These are phyloP conservation scores for Podospora appendiculata DNA, from an alignment of 495 filamentous ascomycete species.

Conservation along the genomic window DNA sequence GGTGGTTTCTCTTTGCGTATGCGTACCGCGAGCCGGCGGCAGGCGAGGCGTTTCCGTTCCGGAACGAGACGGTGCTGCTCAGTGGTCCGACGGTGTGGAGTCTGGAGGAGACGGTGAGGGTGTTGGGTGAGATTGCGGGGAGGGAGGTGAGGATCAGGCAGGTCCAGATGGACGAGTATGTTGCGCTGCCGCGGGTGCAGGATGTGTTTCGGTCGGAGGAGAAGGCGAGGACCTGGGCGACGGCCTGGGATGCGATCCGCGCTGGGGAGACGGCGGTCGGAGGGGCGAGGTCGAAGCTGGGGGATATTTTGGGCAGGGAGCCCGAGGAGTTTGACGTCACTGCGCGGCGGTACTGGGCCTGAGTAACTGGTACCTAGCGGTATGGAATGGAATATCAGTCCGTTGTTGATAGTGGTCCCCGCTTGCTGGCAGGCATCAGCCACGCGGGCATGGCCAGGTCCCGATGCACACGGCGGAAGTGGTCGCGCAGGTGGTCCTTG, in stretches of 20 bases:
- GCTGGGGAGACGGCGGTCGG: conserved; percentile 31
- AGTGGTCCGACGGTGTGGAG: conserved; percentile 32
- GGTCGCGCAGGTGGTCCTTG: too few species aligned
- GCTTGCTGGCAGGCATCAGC: too few species aligned
- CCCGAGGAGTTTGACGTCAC: conserved; percentile 21
- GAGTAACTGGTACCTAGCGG: too few species aligned
- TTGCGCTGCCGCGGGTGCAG: conserved; percentile 19
- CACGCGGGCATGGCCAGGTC: too few species aligned
- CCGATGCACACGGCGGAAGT: too few species aligned
- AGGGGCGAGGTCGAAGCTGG: conserved; percentile 19
- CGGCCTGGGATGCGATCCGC: conserved; percentile 36
- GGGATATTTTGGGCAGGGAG: conserved; percentile 30
- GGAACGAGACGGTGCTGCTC: conserved; percentile 31
- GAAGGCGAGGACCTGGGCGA: conserved; percentile 23
- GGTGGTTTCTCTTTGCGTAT: conserved; percentile 31
- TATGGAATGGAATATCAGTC: too few species aligned
- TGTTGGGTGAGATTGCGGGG: conserved; percentile 24
- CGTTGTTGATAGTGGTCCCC: too few species aligned
- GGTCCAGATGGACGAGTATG: conserved; percentile 38
- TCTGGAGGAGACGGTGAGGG: conserved; percentile 31
- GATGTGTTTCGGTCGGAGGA: conserved; percentile 10
- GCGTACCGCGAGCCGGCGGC: not conserved
- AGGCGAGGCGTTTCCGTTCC: conserved; percentile 16
- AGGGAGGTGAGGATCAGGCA: conserved; percentile 22
- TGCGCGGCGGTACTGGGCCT: conserved; percentile 36